Percentiles rank a stretch among this genome's conserved stretches.
These are phyloP conservation scores for Leptographium wingfieldii DNA, from an alignment of 2,329 filamentous ascomycete genomes.

Conservation along the genomic window DNA sequence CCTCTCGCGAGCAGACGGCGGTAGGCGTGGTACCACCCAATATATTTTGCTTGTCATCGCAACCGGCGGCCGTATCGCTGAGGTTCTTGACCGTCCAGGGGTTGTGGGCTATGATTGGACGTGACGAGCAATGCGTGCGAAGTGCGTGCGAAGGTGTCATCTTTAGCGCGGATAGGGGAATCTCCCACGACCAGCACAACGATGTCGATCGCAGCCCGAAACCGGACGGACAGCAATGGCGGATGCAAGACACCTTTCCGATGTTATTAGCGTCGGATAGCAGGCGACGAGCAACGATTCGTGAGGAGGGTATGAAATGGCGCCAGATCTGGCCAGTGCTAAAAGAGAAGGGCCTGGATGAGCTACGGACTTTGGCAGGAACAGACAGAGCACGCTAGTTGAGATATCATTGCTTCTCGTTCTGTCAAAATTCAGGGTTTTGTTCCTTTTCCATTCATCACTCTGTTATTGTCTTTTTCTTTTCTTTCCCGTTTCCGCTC, in stretches of 20 bases:
- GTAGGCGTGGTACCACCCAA: neutral
- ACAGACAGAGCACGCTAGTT: neutral
- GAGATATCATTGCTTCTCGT: no score
- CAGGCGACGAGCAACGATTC: neutral
- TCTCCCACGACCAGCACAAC: neutral
- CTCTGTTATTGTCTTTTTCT: no score
- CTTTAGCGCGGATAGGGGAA: neutral
- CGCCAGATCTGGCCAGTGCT: neutral
- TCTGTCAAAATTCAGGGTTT: no score
- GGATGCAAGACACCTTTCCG: neutral
- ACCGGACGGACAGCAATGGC: neutral
- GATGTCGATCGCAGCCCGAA: neutral
- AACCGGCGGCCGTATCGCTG: neutral
- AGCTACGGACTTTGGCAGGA: neutral
- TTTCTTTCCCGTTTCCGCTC: no score
- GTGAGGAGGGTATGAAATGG: neutral
- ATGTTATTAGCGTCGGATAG: neutral
- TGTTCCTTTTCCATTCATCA: no score
- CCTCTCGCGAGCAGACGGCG: neutral
- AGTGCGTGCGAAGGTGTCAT: constrained; percentile 4
- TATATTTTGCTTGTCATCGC: neutral
- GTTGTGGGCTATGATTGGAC: neutral
- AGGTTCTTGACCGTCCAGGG: neutral
- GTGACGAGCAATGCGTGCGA: neutral
- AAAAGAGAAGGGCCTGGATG: neutral